Evolutionary conservation across 768 basidiomycete species (phyloP).

Genomic region (Sarcomyxa edulis): DNA sequence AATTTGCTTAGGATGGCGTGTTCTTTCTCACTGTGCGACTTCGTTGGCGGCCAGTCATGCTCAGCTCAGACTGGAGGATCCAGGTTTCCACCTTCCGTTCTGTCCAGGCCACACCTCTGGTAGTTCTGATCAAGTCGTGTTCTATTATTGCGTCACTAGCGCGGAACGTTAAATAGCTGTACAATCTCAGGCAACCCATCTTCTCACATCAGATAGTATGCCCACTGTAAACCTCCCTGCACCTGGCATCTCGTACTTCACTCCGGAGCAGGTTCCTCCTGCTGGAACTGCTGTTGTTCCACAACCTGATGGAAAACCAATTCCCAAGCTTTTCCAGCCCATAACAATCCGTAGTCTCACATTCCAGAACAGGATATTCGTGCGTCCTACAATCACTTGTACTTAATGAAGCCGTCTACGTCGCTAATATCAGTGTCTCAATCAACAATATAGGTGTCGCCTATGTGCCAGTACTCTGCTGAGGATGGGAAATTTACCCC

Average conservation of each 20-base stretch:
- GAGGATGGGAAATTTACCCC: constrained; percentile 33
- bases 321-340: constrained; percentile 30
- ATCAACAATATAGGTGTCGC: constrained; percentile 33
- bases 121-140: no score
- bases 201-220: no score
- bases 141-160: no score
- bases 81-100: no score
- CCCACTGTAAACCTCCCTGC: constrained; percentile 25
- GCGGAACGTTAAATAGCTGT: no score
- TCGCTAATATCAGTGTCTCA: neutral
- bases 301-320: constrained; percentile 28
- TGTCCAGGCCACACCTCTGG: no score
- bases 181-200: no score
- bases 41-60: no score
- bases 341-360: constrained; percentile 31
- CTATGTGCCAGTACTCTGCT: constrained; percentile 39
- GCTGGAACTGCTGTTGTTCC: constrained; percentile 32
- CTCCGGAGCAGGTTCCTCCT: constrained; percentile 34
- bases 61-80: no score
- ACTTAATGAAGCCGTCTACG: neutral
- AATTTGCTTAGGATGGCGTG: no score
- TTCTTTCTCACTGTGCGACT: no score
- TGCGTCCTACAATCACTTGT: constrained; percentile 13
- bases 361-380: constrained; percentile 34
- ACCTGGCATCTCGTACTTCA: constrained; percentile 33